phyloP scores from a whole-genome alignment of 345 rosid genomes.

The Xanthoceras sorbifolium region DNA sequence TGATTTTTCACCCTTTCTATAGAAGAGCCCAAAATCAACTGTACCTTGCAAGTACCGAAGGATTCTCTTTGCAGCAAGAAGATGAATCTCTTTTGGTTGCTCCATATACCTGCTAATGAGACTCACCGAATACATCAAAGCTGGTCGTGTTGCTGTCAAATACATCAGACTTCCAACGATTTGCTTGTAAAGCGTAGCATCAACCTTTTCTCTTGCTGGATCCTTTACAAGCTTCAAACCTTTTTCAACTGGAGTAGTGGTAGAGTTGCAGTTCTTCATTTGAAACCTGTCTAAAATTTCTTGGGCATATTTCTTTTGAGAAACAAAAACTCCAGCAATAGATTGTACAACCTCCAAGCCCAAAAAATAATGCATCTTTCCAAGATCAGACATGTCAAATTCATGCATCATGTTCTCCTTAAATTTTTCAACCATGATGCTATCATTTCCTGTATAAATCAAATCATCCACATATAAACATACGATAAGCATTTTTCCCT shows the following conservation, averaged over 20 bases:
- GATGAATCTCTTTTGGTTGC: no score
- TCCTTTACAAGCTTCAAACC: neutral
- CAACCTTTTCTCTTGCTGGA: neutral
- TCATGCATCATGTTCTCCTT: slow-evolving; percentile 1
- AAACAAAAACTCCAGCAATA: neutral
- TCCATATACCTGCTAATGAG: no score
- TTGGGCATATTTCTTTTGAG: neutral
- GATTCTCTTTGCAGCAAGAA: no score
- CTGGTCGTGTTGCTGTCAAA: no score
- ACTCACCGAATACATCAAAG: no score
- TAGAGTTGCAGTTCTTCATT: neutral
- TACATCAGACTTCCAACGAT: no score
- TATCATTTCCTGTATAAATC: neutral
- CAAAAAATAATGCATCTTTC: neutral
- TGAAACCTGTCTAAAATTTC: neutral
- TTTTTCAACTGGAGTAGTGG: neutral
- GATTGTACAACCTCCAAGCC: neutral
- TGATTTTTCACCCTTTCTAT: no score
- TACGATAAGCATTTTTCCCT: no score
- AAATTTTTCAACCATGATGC: neutral
- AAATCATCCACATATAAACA: no score
- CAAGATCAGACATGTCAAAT: slow-evolving; percentile 1
- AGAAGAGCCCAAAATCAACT: no score
- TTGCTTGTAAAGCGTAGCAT: no score
- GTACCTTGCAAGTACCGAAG: no score